These are phyloP conservation scores for Russula virescens DNA, from an alignment of 768 basidiomycete species.

Conservation along the genomic window DNA sequence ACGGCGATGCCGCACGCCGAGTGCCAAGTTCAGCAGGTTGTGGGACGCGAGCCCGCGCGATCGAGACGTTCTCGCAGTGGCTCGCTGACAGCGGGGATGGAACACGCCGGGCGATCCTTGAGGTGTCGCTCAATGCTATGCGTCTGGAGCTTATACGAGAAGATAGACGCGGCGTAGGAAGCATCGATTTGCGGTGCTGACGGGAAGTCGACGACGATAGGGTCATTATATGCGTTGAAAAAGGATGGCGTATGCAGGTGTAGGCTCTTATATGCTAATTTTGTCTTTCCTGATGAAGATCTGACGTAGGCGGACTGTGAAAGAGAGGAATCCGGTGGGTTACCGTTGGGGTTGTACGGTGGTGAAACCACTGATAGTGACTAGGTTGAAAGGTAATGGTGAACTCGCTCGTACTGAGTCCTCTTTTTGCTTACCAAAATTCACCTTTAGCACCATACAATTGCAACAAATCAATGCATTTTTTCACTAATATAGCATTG, in stretches of 20 bases:
- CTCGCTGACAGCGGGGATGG: conserved; percentile 5
- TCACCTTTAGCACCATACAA: too few species aligned
- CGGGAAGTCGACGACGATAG: conserved; percentile 8
- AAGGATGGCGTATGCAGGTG: neutral
- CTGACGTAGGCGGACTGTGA: too few species aligned
- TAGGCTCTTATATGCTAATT: neutral
- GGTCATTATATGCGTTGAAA: neutral
- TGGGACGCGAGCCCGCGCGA: neutral
- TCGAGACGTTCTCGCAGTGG: neutral
- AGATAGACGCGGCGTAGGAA: conserved; percentile 11
- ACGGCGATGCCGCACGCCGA: neutral
- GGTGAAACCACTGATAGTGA: neutral
- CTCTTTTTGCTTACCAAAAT: too few species aligned
- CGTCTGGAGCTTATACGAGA: conserved; percentile 4
- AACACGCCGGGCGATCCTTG: conserved; percentile 6
- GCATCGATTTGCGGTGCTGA: conserved; percentile 19
- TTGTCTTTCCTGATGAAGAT: neutral
- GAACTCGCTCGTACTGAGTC: neutral
- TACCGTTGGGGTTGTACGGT: neutral
- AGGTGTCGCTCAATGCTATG: neutral
- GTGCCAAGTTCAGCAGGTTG: neutral
- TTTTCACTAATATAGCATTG: too few species aligned
- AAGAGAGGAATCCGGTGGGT: neutral
- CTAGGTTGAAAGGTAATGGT: neutral
- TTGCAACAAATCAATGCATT: too few species aligned